Base-by-base conservation (phyloP, 306 rosid species). In the Canavalia gladiata region DNA sequence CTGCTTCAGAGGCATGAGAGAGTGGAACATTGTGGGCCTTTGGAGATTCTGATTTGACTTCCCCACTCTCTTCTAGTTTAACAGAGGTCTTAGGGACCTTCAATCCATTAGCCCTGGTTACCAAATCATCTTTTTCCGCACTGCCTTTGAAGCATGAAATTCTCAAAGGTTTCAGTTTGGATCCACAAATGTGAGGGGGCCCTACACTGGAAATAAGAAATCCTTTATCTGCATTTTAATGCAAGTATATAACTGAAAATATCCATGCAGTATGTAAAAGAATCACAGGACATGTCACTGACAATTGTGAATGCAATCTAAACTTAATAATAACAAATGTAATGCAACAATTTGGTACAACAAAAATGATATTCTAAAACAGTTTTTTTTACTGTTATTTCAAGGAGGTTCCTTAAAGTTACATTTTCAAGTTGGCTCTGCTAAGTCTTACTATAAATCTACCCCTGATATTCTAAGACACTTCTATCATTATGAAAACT, bases 201-300 rank as follows among this genome's bases (percentile, higher is more conserved):
- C 97, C 97, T 91, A 91, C 91, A 91, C 98, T 94, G 96, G 85
- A 91, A 91, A 84, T 76, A 90, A 87, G 71, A 54, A 82, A 82
- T 87, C 84, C 83, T 87, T 72, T 57, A 49, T 59, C 33, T 66
- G 11, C 64, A 74, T 83, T 59, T 74, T 52, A 58, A 45, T 8
- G 54, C 60, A 57, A 68, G 49, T 58, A 54, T 54, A 54, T 18
- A 54, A 54, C 59, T 54, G 56, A 13, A 51, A 51, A 0, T 51
- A 2, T 51, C 6, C 25, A 51, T 51, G 56, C 56, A 51, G 56
- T 51, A 13, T 51, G 56, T 3, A 51, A 12, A 13, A 9, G 54
- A 51, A 51, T 51, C 28, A 6, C 10, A 12, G 56, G 56, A 51
- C 28, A 12, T 2, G 56, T 51, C 12, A 13, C 56, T 51, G 64